Percentiles rank a stretch among this genome's conserved stretches.
Evolutionary conservation across 345 rosid species (phyloP).

Genomic region (Populus davidiana): DNA sequence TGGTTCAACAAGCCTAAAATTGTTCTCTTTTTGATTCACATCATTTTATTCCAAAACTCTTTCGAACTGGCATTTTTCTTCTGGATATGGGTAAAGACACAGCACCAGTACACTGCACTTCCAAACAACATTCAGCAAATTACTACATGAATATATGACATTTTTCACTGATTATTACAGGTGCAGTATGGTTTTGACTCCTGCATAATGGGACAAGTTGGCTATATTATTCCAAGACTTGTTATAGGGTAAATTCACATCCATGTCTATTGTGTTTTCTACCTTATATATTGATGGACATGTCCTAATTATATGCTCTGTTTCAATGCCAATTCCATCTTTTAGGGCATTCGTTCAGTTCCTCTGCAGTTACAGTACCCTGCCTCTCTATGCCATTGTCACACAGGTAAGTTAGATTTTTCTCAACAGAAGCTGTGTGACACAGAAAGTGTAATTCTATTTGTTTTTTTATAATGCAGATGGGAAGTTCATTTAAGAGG

Average conservation of each 20-base stretch:
- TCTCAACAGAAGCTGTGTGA: background rate
- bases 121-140: background rate
- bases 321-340: background rate
- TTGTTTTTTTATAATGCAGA: slow-evolving; percentile 35
- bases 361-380: slow-evolving; percentile 77
- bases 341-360: slow-evolving; percentile 64
- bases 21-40: slow-evolving; percentile 66
- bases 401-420: slow-evolving; percentile 50
- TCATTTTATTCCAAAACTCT: slow-evolving; percentile 76
- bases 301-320: background rate
- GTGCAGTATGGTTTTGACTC: slow-evolving; percentile 61
- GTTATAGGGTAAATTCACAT: slow-evolving; percentile 54
- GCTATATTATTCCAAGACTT: slow-evolving; percentile 59
- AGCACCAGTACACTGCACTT: background rate
- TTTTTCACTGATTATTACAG: slow-evolving; percentile 33
- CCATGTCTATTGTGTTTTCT: background rate
- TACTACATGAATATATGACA: background rate
- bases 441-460: background rate
- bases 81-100: slow-evolving; percentile 58
- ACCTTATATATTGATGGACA: background rate
- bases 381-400: slow-evolving; percentile 86
- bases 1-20: slow-evolving; percentile 60
- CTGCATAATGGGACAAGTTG: slow-evolving; percentile 69
- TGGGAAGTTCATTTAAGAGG: slow-evolving; percentile 80
- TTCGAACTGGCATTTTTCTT: slow-evolving; percentile 84